These are phyloP conservation scores for Wickerhamomyces bovis DNA, from an alignment of 805 yeast species.

Conservation along the genomic window DNA sequence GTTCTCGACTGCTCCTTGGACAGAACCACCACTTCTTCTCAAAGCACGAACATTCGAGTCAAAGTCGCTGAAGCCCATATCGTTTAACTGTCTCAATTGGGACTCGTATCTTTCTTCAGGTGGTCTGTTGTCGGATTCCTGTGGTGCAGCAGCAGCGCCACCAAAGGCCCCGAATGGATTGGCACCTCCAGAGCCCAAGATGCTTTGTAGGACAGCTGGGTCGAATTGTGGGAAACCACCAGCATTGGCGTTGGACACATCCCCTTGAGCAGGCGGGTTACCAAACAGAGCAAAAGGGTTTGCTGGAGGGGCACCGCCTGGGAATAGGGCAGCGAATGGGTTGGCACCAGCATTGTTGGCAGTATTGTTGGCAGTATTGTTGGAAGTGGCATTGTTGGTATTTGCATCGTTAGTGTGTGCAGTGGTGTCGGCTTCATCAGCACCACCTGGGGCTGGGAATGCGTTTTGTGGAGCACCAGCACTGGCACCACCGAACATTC, in stretches of 20 bases:
- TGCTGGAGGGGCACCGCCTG: slow-evolving; percentile 19
- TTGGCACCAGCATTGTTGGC: slow-evolving; percentile 14
- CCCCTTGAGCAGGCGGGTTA: slow-evolving; percentile 20
- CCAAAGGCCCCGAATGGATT: slow-evolving; percentile 2
- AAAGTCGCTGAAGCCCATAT: slow-evolving; percentile 85
- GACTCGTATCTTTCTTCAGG: slow-evolving; percentile 74
- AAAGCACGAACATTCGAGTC: slow-evolving; percentile 88
- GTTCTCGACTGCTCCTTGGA: slow-evolving; percentile 93
- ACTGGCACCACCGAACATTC: slow-evolving; percentile 33
- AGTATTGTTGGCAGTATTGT: slow-evolving; percentile 14
- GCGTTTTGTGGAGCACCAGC: slow-evolving; percentile 24
- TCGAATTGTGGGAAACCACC: slow-evolving; percentile 36
- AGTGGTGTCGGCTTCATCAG: slow-evolving; percentile 12
- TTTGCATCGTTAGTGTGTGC: slow-evolving; percentile 25
- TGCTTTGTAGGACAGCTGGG: slow-evolving; percentile 40
- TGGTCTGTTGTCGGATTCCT: slow-evolving; percentile 51
- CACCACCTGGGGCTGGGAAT: slow-evolving; percentile 48
- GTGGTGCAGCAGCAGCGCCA: slow-evolving; percentile 10
- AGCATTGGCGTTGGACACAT: slow-evolving; percentile 12
- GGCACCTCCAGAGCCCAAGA: slow-evolving; percentile 37
- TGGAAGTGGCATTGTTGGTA: slow-evolving; percentile 18
- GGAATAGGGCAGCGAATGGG: slow-evolving; percentile 2
- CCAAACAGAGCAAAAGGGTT: slow-evolving; percentile 39
- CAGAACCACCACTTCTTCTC: slow-evolving; percentile 94
- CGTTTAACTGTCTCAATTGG: slow-evolving; percentile 70